Evolutionary conservation across 768 basidiomycete species (phyloP).

Genomic region (Holtermanniella nyarrowii): DNA sequence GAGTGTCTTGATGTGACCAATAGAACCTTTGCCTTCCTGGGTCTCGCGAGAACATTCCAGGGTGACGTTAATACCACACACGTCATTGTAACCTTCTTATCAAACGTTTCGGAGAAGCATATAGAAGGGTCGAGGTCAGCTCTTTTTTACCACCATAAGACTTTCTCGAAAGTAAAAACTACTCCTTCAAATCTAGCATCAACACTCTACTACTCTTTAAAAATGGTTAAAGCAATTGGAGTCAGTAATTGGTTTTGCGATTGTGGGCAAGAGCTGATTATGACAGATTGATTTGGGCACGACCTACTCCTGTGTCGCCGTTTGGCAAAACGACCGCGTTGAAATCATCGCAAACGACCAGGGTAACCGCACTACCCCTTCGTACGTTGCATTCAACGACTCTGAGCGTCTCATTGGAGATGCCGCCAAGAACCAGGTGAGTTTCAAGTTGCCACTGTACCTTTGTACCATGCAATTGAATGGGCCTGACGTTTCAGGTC

Average conservation of each 20-base stretch:
- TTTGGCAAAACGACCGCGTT: constrained; percentile 99
- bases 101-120: no score
- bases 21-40: no score
- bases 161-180: no score
- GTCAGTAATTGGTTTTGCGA: constrained; percentile 20
- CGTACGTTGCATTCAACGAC: constrained; percentile 90
- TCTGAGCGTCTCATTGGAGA: constrained; percentile 96
- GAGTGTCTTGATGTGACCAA: no score
- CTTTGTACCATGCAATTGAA: constrained; percentile 14
- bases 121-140: no score
- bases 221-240: constrained; percentile 40
- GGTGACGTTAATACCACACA: no score
- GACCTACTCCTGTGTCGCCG: constrained; percentile 98
- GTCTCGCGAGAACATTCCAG: no score
- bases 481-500: constrained; percentile 49
- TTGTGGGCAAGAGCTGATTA: constrained; percentile 1
- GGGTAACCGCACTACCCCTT: constrained; percentile 82
- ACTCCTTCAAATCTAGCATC: no score
- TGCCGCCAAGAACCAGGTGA: constrained; percentile 77
- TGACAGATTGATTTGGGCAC: constrained; percentile 49
- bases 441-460: background rate
- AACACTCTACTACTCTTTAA: constrained; percentile 5
- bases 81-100: no score
- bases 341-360: constrained; percentile 72
- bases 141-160: no score